Percentiles rank a stretch among this genome's conserved stretches.
These are phyloP conservation scores for Fusarium nisikadoi DNA, from an alignment of 2,329 filamentous ascomycete species.

Conservation along the genomic window DNA sequence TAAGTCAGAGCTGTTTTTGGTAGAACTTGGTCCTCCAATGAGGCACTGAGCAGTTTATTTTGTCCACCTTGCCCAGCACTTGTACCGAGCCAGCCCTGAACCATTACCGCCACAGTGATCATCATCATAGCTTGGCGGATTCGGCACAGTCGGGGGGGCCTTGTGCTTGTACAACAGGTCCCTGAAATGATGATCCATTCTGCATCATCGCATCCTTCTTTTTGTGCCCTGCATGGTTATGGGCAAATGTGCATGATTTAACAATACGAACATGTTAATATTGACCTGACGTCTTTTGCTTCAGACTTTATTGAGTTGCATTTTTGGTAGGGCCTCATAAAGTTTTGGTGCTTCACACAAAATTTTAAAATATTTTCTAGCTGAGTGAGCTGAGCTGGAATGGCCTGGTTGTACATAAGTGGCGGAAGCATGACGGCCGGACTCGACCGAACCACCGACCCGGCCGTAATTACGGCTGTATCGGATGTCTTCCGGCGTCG, in stretches of 20 bases:
- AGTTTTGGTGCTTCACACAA: background rate
- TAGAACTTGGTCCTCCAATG: constrained; percentile 3
- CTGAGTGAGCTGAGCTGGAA: background rate
- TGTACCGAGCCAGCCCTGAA: constrained; percentile 10
- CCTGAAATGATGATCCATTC: constrained; percentile 34
- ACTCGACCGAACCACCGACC: constrained; percentile 31
- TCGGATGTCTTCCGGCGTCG: constrained; percentile 31
- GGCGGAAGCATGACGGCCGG: constrained; percentile 24
- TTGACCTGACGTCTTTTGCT: background rate
- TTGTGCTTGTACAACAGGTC: constrained; percentile 15
- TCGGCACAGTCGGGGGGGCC: constrained; percentile 18
- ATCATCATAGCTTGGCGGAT: constrained; percentile 27
- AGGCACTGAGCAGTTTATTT: constrained; percentile 9
- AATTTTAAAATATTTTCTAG: background rate
- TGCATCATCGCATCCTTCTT: constrained; percentile 11
- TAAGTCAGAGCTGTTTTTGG: background rate
- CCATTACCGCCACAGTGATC: constrained; percentile 33
- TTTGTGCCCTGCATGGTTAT: constrained; percentile 1
- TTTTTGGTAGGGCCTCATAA: background rate
- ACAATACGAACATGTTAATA: background rate
- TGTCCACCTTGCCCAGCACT: background rate
- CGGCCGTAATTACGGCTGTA: constrained; percentile 42
- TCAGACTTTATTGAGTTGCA: background rate
- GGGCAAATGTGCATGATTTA: constrained; percentile 1
- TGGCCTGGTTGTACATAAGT: background rate